phyloP scores from a whole-genome alignment of 176 grass and related monocot species.

The Avena eriantha region DNA sequence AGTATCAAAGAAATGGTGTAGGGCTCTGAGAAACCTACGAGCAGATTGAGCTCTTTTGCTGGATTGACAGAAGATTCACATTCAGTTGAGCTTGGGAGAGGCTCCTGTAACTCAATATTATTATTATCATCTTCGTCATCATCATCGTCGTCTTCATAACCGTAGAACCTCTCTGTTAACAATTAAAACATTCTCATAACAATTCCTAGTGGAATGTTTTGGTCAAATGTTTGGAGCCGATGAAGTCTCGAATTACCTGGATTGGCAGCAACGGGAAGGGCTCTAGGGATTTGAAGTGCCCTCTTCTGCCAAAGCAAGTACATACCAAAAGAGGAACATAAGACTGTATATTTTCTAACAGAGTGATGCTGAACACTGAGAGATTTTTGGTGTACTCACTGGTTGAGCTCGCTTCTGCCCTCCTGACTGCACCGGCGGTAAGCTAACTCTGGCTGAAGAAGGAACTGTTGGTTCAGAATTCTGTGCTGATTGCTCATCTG shows the following conservation, averaged over 20 bases:
- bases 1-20: slow-evolving; percentile 12
- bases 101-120: slow-evolving; percentile 44
- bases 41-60: slow-evolving; percentile 69
- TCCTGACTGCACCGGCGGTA: not conserved
- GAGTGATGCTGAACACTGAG: not conserved
- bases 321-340: not conserved
- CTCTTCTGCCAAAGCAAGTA: slow-evolving; percentile 39
- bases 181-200: slow-evolving; percentile 2
- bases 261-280: slow-evolving; percentile 12
- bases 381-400: slow-evolving; percentile 14
- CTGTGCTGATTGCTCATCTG: slow-evolving; percentile 37
- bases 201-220: slow-evolving; percentile 15
- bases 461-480: not conserved
- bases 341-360: not conserved
- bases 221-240: not conserved
- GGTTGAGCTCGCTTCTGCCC: slow-evolving; percentile 25
- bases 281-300: slow-evolving; percentile 36
- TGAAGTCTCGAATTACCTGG: slow-evolving; percentile 37
- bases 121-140: not conserved
- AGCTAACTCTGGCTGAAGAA: slow-evolving; percentile 19
- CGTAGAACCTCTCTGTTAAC: slow-evolving; percentile 30
- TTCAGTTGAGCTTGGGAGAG: slow-evolving; percentile 62
- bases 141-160: not conserved
- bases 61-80: slow-evolving; percentile 52
- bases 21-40: slow-evolving; percentile 41